Conservation (phyloP, 1,284 basidiomycete genomes). For the Cutaneotrichosporon dermatis region DNA sequence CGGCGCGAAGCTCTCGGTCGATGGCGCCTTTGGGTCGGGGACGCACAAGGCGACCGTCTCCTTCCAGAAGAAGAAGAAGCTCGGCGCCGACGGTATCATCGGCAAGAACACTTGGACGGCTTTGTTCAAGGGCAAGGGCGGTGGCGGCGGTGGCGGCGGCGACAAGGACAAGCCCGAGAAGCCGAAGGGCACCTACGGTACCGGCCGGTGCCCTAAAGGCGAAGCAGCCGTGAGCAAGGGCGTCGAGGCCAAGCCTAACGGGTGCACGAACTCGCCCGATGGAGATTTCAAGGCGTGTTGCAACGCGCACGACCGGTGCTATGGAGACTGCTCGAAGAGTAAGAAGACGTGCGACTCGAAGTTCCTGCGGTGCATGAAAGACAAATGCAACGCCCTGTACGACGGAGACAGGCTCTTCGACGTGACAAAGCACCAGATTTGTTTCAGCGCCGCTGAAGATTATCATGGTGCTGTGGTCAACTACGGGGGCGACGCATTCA, state of each 20-base stretch:
- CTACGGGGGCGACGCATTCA: not conserved
- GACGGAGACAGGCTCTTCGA: too few species aligned
- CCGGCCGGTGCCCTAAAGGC: not conserved
- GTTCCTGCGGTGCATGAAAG: not conserved
- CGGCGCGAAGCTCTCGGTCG: not conserved
- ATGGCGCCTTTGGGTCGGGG: slow-evolving; percentile 6
- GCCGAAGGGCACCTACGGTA: not conserved
- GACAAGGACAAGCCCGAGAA: not conserved
- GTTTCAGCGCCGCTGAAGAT: too few species aligned
- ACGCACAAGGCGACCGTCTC: not conserved
- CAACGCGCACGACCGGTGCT: slow-evolving; percentile 6
- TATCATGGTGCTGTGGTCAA: not conserved
- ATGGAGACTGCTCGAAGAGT: not conserved
- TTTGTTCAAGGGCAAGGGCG: slow-evolving; percentile 2
- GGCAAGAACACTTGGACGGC: slow-evolving; percentile 6
- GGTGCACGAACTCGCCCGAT: not conserved
- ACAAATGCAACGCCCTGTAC: too few species aligned
- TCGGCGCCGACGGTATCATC: slow-evolving; percentile 3
- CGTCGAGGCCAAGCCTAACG: too few species aligned
- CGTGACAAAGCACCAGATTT: too few species aligned
- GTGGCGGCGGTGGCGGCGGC: not conserved
- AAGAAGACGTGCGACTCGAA: slow-evolving; percentile 1
- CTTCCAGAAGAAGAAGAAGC: not conserved
- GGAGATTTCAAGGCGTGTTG: not conserved
- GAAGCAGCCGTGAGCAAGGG: too few species aligned